Base-by-base conservation (phyloP, 768 basidiomycete species). In the Boletus tomentosulus region DNA sequence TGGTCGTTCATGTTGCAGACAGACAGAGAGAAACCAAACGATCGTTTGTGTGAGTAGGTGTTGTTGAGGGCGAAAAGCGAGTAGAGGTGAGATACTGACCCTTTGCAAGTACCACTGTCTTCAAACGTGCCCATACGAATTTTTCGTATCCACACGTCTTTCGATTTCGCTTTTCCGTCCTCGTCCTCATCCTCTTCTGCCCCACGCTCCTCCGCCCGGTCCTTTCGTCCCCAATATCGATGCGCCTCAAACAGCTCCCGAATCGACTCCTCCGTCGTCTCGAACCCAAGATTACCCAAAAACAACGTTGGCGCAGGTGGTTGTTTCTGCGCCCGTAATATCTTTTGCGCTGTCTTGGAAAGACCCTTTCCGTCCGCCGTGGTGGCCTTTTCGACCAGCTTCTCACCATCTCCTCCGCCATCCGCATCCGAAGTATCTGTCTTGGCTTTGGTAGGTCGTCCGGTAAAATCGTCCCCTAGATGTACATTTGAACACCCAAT, bases 91-190 rank as follows among this genome's bases (percentile, higher is more conserved):
- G 54, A 65, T 16, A 56, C 64, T 43, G 46, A 97, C 96, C 96
- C 96, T 78, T 98, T 99, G 74, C 96, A 98, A 50, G 82, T 72
- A 9, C 96, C 97, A 46, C 84, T 89, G 69, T 99, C 96, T 67
- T 98, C 93, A 60, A 99, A 99, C 16, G 94, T 95, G 4, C 93
- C 94, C 81, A 99, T 80, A 6, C 96, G 84, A 28, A 99, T 74
- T 66, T 92, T 92, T 56, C 89, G 78, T 74, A 87, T 79, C 84
- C 83, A 84, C 24, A 69, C 66, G 44, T 80, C 78, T 25, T 64
- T 58, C 7, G 54, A 37, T 27, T 48, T 60, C 11, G 44, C 41
- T 4, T 6, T 33, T 7, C 25, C 48, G 15, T 51, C 55, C 12
- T 41, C 28, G 13, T 2, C 37, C 24, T 44, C 41, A 24, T 1